These are phyloP conservation scores for Chaetomiaceae sp. DNA, from an alignment of 2,329 filamentous ascomycete genomes.

Conservation along the genomic window DNA sequence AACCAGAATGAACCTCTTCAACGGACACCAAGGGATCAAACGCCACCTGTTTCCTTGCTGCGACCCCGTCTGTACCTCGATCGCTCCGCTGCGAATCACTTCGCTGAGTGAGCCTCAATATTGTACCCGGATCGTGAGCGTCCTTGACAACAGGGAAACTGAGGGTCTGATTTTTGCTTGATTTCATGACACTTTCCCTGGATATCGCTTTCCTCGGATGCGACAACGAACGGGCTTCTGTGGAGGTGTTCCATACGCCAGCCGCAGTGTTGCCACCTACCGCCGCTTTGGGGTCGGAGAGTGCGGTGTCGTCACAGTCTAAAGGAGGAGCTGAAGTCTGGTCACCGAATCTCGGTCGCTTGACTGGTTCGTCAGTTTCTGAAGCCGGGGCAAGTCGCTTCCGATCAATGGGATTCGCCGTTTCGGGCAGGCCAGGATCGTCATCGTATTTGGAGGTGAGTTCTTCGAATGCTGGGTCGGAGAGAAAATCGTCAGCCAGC, in stretches of 20 bases:
- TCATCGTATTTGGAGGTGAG: conserved; percentile 28
- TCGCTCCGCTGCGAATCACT: conserved; percentile 48
- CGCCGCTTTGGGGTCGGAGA: background rate
- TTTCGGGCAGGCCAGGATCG: background rate
- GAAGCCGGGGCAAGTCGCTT: conserved; percentile 10
- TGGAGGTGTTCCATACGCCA: background rate
- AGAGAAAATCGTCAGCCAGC: conserved; percentile 34
- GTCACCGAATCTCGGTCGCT: conserved; percentile 3
- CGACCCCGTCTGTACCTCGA: conserved; percentile 24
- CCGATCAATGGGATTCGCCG: background rate
- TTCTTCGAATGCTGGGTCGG: conserved; percentile 36
- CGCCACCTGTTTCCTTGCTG: conserved; percentile 31
- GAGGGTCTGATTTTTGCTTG: conserved; percentile 38
- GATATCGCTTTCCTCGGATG: conserved; percentile 20
- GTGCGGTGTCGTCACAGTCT: background rate
- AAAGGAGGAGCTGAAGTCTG: background rate
- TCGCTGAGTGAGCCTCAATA: conserved; percentile 60
- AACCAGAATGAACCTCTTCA: conserved; percentile 1
- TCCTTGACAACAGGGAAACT: conserved; percentile 75
- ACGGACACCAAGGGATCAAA: conserved; percentile 26
- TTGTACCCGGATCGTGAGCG: conserved; percentile 57
- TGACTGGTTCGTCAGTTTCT: background rate
- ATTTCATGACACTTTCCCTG: conserved; percentile 29
- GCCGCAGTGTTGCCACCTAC: too few species aligned
- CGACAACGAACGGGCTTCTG: conserved; percentile 20